phyloP scores from a whole-genome alignment of 139 green algal genomes.

The Chlamydomonas sphaeroides region DNA sequence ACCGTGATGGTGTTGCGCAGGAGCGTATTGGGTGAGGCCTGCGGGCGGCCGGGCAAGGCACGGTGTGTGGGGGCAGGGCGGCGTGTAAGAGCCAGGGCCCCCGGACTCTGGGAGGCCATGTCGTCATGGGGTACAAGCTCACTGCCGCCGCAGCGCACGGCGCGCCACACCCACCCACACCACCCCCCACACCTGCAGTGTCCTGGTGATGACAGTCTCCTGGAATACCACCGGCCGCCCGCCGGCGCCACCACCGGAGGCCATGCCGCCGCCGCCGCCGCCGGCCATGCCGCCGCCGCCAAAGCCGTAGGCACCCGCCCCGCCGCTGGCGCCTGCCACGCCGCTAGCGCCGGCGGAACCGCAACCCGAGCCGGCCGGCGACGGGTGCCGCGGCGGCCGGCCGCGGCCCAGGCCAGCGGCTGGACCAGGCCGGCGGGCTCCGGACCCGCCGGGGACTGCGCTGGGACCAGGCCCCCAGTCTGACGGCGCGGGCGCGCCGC shows the following conservation, averaged over 20 bases:
- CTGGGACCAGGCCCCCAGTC: no score
- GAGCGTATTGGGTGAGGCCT: slow-evolving; percentile 31
- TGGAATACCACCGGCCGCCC: slow-evolving; percentile 6
- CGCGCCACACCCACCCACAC: no score
- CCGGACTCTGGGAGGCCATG: no score
- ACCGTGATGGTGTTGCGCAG: slow-evolving; percentile 25
- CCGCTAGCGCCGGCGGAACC: not conserved
- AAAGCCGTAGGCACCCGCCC: not conserved
- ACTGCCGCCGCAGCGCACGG: no score
- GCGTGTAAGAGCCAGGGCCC: no score
- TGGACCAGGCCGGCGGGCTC: no score
- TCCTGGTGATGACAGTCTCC: slow-evolving; percentile 36
- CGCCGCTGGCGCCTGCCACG: not conserved
- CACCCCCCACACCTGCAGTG: slow-evolving; percentile 5
- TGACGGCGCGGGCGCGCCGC: no score
- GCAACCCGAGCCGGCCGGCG: not conserved
- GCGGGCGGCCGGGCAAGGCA: not conserved
- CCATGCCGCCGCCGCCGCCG: not conserved
- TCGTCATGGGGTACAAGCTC: no score
- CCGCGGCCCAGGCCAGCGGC: not conserved
- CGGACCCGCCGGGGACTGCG: no score
- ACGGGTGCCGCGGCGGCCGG: not conserved
- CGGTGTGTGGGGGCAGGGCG: no score
- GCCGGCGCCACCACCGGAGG: not conserved
- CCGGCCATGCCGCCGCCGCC: not conserved